Base-by-base conservation (phyloP, 768 basidiomycete species). In the Rhizopogon salebrosus region DNA sequence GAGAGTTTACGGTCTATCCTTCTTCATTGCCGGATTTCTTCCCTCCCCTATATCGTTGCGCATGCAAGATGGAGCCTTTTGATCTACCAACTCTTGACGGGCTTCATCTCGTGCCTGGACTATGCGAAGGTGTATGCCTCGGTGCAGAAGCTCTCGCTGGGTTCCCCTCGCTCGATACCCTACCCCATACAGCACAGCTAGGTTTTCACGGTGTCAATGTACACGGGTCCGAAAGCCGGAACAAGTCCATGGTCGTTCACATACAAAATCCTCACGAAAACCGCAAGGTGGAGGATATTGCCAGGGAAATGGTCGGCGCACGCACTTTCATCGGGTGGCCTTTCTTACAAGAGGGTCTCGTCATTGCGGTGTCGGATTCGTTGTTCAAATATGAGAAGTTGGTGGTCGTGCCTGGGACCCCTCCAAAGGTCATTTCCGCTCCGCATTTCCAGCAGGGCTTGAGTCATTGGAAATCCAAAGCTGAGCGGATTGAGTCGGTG, bases 21-120 rank as follows among this genome's bases (percentile, higher is more conserved):
- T 97, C 95, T 0, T 95, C 97, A 2, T 72, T 95, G 1, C 93
- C 94, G 1, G 90, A 92, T 4, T 94, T 98, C 75, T 97, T 99
- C 80, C 95, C 97, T 10, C 79, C 91, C 23, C 70, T 99, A 14
- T 72, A 83, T 58, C 82, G 86, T 34, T 95, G 90, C 60, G 83
- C 80, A 16, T 95, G 92, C 68, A 70, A 70, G 52, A 88, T 84
- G 81, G 85, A 89, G 56, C 73, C 86, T 1, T 99, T 92, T 73
- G 80, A 95, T 60, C 79, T 98, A 8, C 97, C 97, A 0, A 93
- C 87, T 0, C 76, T 98, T 31, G 73, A 76, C 57, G 95, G 92
- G 2, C 77, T 97, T 14, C 86, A 92, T 59, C 80, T 97, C 38
- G 77, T 95, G 35, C 80, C 87, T 38, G 95, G 95, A 4, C 80